Conservation (phyloP, 495 filamentous ascomycete genomes). For the Amphirosellinia nigrospora region DNA sequence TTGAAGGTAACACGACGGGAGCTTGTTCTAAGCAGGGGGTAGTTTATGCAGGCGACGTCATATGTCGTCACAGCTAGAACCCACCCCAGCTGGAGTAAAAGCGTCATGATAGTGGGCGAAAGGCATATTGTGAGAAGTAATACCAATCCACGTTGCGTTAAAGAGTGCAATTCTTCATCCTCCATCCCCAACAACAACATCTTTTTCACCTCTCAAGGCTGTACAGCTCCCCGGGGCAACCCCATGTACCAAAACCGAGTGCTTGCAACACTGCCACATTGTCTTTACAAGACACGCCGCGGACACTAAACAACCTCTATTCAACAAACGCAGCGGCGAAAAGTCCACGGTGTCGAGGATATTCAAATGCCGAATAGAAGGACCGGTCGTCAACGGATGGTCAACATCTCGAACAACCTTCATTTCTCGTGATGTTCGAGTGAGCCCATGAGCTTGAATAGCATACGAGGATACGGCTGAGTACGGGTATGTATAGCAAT, state of each 20-base stretch:
- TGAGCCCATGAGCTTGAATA: constrained; percentile 1
- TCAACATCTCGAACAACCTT: constrained; percentile 37
- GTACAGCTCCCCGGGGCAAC: neutral
- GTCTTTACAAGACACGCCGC: constrained; percentile 32
- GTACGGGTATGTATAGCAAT: neutral
- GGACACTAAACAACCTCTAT: constrained; percentile 36
- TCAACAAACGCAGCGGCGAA: constrained; percentile 29
- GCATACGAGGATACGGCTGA: neutral
- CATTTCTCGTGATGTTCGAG: constrained; percentile 41
- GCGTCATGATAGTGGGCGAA: neutral
- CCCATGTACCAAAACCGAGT: neutral
- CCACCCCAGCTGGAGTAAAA: neutral
- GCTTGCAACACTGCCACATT: constrained; percentile 17
- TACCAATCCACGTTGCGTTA: constrained; percentile 21
- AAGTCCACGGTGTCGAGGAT: constrained; percentile 32
- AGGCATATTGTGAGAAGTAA: neutral
- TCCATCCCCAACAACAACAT: constrained; percentile 7
- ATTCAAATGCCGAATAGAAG: constrained; percentile 34
- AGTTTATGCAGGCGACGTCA: constrained; percentile 18
- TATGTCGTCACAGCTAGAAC: constrained; percentile 17
- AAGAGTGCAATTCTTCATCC: constrained; percentile 21
- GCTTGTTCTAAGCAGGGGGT: neutral
- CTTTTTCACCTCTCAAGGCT: constrained; percentile 17
- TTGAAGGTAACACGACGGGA: neutral
- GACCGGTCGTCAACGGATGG: constrained; percentile 31